Evolutionary conservation across 2,329 filamentous ascomycete genomes (phyloP), one percentile per base, ranked within the genome.

Genomic region (Scolecobasidium constrictum): DNA sequence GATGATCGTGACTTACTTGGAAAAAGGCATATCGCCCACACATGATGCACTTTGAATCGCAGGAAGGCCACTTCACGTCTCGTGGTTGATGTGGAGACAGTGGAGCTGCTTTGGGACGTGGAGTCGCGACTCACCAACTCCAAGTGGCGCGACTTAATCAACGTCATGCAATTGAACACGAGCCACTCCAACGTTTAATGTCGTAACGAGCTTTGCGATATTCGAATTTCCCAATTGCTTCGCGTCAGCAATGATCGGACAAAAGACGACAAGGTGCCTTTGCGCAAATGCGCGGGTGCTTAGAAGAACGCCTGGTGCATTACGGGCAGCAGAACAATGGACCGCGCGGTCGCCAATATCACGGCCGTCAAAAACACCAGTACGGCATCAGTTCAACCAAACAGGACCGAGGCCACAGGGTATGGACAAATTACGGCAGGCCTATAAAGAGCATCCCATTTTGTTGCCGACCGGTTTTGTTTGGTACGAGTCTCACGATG

Each of bases 21-120:
- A 73, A 71, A 48, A 83, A 58, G 17, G 71, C 76, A 56, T 84
- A 84, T 46, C 80, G 69, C 15, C 80, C 80, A 57, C 80, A 84
- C 80, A 84, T 84, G 33, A 26, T 42, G 28, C n/a, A 31, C 26
- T 31, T 9, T n/a, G n/a, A n/a, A n/a, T n/a, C n/a, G n/a, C n/a
- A n/a, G n/a, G n/a, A n/a, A n/a, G n/a, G n/a, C n/a, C n/a, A n/a
- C n/a, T n/a, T n/a, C n/a, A n/a, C n/a, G n/a, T n/a, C n/a, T n/a
- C n/a, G 26, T 31, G 26, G 26, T 31, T n/a, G n/a, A n/a, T 7
- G 26, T 40, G 19, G 21, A 22, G 20, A 18, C 15, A n/a, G n/a
- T n/a, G n/a, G n/a, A n/a, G n/a, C n/a, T 19, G 31, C 6, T 31
- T 31, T 31, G 26, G n/a, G 26, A 31, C n/a, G 9, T 9, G n/a